These are phyloP conservation scores for Alternaria sp. DNA, from an alignment of 2,329 filamentous ascomycete genomes.

Conservation along the genomic window DNA sequence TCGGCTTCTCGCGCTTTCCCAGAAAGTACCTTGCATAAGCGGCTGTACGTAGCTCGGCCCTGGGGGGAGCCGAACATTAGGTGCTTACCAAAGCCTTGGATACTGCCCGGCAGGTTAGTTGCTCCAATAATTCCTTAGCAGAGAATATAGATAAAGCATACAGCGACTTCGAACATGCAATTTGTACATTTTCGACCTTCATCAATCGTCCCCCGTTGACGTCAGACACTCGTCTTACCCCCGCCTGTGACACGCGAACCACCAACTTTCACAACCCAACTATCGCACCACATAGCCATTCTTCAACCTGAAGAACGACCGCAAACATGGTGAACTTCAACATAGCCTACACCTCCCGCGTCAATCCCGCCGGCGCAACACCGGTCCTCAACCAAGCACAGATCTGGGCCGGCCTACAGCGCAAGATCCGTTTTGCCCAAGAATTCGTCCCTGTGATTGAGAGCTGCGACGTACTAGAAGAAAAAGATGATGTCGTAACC, in stretches of 20 bases:
- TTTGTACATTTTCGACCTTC: not conserved
- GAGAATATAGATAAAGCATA: not conserved
- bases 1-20: constrained; percentile 1
- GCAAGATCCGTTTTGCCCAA: constrained; percentile 54
- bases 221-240: not conserved
- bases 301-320: not conserved
- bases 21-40: constrained; percentile 2
- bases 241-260: not conserved
- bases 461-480: constrained; percentile 50
- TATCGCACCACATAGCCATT: not conserved
- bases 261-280: not conserved
- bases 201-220: not conserved
- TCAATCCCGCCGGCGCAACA: constrained; percentile 51
- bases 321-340: constrained; percentile 49
- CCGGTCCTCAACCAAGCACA: constrained; percentile 48
- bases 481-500: constrained; percentile 43
- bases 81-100: not conserved
- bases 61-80: constrained; percentile 12
- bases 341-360: constrained; percentile 51
- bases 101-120: not conserved
- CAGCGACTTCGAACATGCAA: not conserved
- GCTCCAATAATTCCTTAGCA: not conserved
- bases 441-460: constrained; percentile 55
- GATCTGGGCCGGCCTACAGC: constrained; percentile 54
- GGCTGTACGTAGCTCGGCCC: constrained; percentile 3